Base-by-base conservation (phyloP, 2,329 filamentous ascomycete species). In the Penicillium brevicompactum region DNA sequence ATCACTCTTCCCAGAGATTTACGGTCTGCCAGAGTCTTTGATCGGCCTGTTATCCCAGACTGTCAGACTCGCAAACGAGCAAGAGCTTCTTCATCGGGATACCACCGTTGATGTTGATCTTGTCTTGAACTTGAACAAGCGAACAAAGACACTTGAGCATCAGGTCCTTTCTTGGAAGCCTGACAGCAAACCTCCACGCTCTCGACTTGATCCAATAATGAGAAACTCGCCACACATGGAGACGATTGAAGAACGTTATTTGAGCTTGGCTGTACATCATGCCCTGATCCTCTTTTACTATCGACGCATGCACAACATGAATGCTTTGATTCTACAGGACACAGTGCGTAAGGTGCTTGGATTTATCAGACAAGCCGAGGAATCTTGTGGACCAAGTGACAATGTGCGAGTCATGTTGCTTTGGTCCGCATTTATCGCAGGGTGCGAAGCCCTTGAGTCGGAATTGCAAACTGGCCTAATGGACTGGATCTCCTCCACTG, bases 261-360 rank as follows among this genome's bases (percentile, higher is more conserved):
- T 38, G 14, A 38, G 37, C 8, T 38, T 38, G 8, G 37, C 37
- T 38, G 37, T 76, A 56, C 68, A 70, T 44, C 67, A 68, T n/a
- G 70, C 66, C 5, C 54, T 74, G 5, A 61, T 75, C 16, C 67
- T 76, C 1, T 68, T 71, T 22, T 75, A 74, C 57, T 75, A 75
- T 53, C 65, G 73, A 1, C 67, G 72, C 3, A 62, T 75, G 11
- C 66, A 66, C 30, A 67, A 73, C 27, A 68, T 73, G 27, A 70
- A 73, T 49, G 63, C 70, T 0, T 62, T 65, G 42, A 71, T 73
- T 7, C 51, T 75, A 2, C 72, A 76, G 60, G 61, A 66, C 16
- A 61, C 65, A n/a, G 67, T 69, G 2, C 64, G 65, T 9, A 54
- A 64, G 10, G 54, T 60, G 21, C 56, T 71, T 9, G 31, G 63